These are phyloP conservation scores for Asterella californica DNA, from an alignment of 225 moss, liverwort and hornwort species.

Conservation along the genomic window DNA sequence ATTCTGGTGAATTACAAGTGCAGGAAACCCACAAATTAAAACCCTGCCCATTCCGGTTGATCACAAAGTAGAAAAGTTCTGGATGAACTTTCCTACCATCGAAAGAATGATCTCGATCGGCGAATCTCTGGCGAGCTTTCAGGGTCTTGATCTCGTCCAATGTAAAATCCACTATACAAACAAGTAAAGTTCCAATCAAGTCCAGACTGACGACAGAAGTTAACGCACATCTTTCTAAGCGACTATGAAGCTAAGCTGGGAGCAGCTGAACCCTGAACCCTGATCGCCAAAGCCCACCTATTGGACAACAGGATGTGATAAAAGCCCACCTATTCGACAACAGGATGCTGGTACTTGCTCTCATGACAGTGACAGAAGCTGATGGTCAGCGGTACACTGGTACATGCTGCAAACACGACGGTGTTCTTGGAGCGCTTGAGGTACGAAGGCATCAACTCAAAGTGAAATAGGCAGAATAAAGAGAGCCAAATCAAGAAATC, in stretches of 20 bases:
- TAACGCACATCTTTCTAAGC: background rate
- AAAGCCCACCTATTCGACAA: background rate
- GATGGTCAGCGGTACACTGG: background rate
- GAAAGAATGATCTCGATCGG: conserved; percentile 62
- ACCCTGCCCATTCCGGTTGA: background rate
- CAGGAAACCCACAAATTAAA: background rate
- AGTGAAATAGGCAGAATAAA: too few species aligned
- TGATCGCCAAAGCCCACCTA: background rate
- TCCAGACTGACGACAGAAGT: background rate
- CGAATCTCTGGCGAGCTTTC: conserved; percentile 60
- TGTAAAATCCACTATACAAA: conserved; percentile 77
- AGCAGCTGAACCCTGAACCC: background rate
- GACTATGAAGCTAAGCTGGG: background rate
- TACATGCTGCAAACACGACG: too few species aligned
- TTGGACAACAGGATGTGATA: background rate
- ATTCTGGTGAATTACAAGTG: background rate
- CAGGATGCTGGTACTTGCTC: background rate
- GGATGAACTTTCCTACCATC: conserved; percentile 45
- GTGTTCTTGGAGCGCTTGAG: too few species aligned
- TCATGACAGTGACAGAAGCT: background rate
- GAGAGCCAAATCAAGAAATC: too few species aligned
- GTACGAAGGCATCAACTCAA: too few species aligned
- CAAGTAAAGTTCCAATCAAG: background rate
- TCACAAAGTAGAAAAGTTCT: too few species aligned
- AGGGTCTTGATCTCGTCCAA: conserved; percentile 77